These are phyloP conservation scores for Fusarium irregulare DNA, from an alignment of 2,329 filamentous ascomycete genomes.

Conservation along the genomic window DNA sequence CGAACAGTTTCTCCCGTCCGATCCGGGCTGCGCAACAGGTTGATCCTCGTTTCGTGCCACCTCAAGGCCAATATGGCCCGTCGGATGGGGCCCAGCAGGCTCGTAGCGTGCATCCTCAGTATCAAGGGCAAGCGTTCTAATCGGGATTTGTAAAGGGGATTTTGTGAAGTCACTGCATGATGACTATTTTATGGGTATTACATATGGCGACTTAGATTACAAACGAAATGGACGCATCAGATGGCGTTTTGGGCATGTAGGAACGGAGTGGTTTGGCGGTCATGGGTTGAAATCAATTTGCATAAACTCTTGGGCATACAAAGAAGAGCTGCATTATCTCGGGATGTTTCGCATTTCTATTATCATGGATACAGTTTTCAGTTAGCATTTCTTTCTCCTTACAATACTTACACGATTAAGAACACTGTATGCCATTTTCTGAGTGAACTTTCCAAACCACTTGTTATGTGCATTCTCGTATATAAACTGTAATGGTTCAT, in stretches of 20 bases:
- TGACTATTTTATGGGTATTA: conserved; percentile 13
- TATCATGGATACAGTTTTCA: conserved; percentile 22
- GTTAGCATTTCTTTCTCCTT: neutral
- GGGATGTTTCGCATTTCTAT: conserved; percentile 2
- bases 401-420: neutral
- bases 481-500: neutral
- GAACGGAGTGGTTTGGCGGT: conserved; percentile 21
- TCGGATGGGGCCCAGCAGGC: conserved; percentile 33
- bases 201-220: conserved; percentile 26
- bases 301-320: conserved; percentile 28
- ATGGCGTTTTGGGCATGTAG: conserved; percentile 35
- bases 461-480: neutral
- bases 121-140: conserved; percentile 54
- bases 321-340: conserved; percentile 25
- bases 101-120: conserved; percentile 46
- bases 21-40: conserved; percentile 47
- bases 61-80: conserved; percentile 48
- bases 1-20: conserved; percentile 50
- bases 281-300: conserved; percentile 25
- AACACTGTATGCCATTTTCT: neutral
- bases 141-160: neutral
- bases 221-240: conserved; percentile 28
- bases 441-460: neutral
- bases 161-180: neutral
- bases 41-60: conserved; percentile 46